Evolutionary conservation across 257 asterid genomes (phyloP).

Genomic region (Handroanthus guayacan): DNA sequence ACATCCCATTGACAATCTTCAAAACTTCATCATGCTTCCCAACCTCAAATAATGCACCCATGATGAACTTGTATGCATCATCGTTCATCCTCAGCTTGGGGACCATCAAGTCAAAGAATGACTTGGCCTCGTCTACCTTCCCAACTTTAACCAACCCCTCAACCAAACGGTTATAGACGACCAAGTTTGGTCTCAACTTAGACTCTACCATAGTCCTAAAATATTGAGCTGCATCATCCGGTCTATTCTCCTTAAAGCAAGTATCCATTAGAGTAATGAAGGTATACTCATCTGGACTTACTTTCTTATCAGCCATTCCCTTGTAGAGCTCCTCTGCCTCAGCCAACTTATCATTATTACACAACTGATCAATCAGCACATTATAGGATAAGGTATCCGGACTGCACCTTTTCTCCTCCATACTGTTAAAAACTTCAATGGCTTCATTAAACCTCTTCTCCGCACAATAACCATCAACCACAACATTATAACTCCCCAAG

Average conservation of each 20-base stretch:
- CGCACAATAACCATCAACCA: conserved; percentile 81
- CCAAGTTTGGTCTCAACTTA: conserved; percentile 81
- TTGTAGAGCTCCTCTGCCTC: conserved; percentile 81
- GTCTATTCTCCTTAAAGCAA: conserved; percentile 77
- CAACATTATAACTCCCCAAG: conserved; percentile 85
- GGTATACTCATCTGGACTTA: conserved; percentile 85
- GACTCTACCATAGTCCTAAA: conserved; percentile 86
- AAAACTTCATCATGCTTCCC: conserved; percentile 82
- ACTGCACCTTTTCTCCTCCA: conserved; percentile 81
- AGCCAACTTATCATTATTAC: conserved; percentile 65
- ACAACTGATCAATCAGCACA: conserved; percentile 81
- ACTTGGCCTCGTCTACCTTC: conserved; percentile 81
- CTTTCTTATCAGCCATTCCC: conserved; percentile 73
- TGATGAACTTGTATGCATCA: conserved; percentile 77
- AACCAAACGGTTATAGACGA: conserved; percentile 68
- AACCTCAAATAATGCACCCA: conserved; percentile 64
- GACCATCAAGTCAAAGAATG: conserved; percentile 80
- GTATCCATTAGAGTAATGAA: conserved; percentile 81
- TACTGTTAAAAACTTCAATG: conserved; percentile 67
- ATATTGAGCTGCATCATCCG: conserved; percentile 79
- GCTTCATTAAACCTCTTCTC: conserved; percentile 75
- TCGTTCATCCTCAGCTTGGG: conserved; percentile 87
- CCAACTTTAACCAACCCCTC: conserved; percentile 86
- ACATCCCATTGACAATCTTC: conserved; percentile 66
- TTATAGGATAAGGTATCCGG: conserved; percentile 84